Evolutionary conservation across 306 rosid genomes (phyloP).

Genomic region (Malus asiatica): DNA sequence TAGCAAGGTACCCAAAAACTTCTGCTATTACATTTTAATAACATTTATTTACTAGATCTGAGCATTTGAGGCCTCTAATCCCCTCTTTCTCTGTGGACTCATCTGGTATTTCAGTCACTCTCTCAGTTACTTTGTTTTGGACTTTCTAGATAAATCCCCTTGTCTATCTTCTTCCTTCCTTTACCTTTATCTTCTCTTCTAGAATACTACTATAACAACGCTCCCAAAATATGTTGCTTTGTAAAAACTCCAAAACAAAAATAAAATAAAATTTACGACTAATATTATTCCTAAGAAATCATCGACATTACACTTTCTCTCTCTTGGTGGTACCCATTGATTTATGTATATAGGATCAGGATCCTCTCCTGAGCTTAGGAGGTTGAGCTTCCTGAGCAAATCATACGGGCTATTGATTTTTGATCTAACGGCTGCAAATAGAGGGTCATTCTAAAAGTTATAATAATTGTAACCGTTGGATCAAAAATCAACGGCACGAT

Average conservation of each 20-base stretch:
- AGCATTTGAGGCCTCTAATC: neutral
- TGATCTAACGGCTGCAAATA: rapidly evolving
- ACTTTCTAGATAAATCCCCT: neutral
- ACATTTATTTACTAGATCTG: neutral
- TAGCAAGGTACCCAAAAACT: neutral
- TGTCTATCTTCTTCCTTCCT: neutral
- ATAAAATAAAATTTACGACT: neutral
- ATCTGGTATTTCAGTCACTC: neutral
- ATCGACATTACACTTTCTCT: neutral
- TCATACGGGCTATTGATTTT: too few species aligned
- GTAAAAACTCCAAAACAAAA: neutral
- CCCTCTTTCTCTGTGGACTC: neutral
- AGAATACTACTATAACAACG: neutral
- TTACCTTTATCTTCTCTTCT: neutral
- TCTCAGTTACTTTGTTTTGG: neutral
- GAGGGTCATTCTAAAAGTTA: rapidly evolving
- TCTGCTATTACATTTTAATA: neutral
- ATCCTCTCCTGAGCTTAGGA: too few species aligned
- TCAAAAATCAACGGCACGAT: too few species aligned
- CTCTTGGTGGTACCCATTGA: neutral
- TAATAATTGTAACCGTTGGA: too few species aligned
- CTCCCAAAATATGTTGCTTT: slow-evolving; percentile 3
- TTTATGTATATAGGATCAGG: neutral
- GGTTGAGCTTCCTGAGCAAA: too few species aligned
- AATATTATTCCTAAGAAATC: slow-evolving; percentile 1